Base-by-base conservation (phyloP, 805 yeast species). In the Wickerhamiella musiphila region DNA sequence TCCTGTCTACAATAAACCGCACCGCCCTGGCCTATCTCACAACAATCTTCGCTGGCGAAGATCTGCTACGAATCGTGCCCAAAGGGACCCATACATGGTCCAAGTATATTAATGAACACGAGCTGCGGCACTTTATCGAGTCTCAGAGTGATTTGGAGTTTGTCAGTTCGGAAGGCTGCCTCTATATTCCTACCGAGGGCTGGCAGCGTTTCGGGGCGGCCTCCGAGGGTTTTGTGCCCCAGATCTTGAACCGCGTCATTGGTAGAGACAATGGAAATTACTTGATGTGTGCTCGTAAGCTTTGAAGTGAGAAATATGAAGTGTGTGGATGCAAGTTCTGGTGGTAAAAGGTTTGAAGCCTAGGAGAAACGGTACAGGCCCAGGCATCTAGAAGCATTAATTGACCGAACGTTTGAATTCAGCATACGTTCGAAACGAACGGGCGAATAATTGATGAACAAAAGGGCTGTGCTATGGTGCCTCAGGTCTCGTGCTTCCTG, bases 1-100 rank as follows among this genome's bases (percentile, higher is more conserved):
- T 90, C 47, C 48, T 84, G 33, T 82, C 94, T 23, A 90, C 99
- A 1, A 90, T 90, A 36, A 90, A 90, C 55, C 66, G 95, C 41
- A 94, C 90, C 40, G 61, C 70, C 21, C 55, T 82, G 12, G 72
- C 94, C 18, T 86, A 92, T 78, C 70, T 86, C 47, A 82, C 96
- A 11, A 90, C 98, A 0, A 90, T 90, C 18, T 69, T 79, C 38
- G 66, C 81, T 65, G 99, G 82, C 4, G 98, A 90, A 50, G 65
- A 78, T 35, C 52, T 90, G 3, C 54, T 90, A 34, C 52, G 63
- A 19, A 71, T 90, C 27, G 98, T 90, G 2, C 99, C 99, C 1
- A 56, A 61, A 10, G 98, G 96, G 1, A 90, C 98, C 2, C 99
- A 90, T 53, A 74, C 83, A 2, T 69, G 75, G 52, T 66, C 68